These are phyloP conservation scores for Dichotomopilus funicola DNA, from an alignment of 2,329 filamentous ascomycete species.

Conservation along the genomic window DNA sequence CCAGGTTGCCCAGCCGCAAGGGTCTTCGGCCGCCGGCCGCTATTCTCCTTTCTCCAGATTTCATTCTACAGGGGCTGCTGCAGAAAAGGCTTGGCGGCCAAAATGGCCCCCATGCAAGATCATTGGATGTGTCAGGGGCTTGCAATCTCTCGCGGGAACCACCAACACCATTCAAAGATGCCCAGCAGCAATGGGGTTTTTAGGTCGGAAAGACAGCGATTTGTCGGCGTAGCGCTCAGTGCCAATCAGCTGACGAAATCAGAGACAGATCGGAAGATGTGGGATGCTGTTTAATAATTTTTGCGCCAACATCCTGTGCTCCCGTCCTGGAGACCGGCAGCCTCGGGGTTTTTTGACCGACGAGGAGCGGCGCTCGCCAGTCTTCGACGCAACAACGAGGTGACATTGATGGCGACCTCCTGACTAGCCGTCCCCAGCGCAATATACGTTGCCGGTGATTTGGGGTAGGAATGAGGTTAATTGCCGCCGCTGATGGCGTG, in stretches of 20 bases:
- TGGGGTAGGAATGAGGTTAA: too few species aligned
- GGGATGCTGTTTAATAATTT: not conserved
- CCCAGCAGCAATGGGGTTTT: slow-evolving; percentile 12
- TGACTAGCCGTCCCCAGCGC: too few species aligned
- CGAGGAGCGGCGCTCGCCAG: too few species aligned
- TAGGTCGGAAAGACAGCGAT: slow-evolving; percentile 15
- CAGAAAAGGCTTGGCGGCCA: slow-evolving; percentile 7
- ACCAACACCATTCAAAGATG: slow-evolving; percentile 10
- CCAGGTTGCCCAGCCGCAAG: not conserved
- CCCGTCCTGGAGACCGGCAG: too few species aligned
- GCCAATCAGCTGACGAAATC: slow-evolving; percentile 1
- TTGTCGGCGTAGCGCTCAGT: slow-evolving; percentile 3
- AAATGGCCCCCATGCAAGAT: slow-evolving; percentile 4
- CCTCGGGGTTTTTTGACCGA: too few species aligned
- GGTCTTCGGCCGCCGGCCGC: not conserved
- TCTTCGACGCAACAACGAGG: too few species aligned
- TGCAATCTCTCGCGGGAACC: slow-evolving; percentile 12
- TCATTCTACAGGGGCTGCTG: not conserved
- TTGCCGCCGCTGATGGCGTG: too few species aligned
- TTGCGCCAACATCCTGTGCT: too few species aligned
- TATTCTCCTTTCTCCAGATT: not conserved
- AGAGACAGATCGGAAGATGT: not conserved
- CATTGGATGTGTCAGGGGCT: slow-evolving; percentile 20
- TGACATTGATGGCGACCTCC: too few species aligned
- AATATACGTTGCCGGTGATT: too few species aligned